These are phyloP conservation scores for Cryptosporidium andersoni DNA, from an alignment of 169 alveolate species.

Conservation along the genomic window DNA sequence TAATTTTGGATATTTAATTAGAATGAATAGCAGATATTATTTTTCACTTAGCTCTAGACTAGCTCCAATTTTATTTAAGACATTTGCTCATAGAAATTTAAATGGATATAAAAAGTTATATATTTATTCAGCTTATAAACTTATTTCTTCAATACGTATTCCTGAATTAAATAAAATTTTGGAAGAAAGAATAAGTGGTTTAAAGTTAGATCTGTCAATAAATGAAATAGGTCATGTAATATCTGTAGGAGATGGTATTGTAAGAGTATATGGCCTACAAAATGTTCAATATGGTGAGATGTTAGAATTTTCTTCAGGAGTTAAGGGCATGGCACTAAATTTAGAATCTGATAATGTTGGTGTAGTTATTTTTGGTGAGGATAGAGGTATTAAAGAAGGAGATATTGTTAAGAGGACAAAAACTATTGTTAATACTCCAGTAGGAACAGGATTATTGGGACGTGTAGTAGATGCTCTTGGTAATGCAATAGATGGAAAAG, in stretches of 20 bases:
- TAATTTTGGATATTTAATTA: no score
- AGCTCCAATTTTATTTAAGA: no score
- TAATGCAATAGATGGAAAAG: constrained; percentile 94
- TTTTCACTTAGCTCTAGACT: no score
- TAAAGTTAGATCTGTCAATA: constrained; percentile 10
- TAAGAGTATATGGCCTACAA: constrained; percentile 94
- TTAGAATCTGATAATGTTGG: constrained; percentile 97
- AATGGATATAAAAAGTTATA: no score
- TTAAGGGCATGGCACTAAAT: constrained; percentile 97
- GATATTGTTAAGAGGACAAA: constrained; percentile 93
- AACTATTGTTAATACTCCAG: constrained; percentile 95
- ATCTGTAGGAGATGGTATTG: constrained; percentile 97
- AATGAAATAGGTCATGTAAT: constrained; percentile 89
- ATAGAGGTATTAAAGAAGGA: constrained; percentile 94
- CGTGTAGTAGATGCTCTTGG: constrained; percentile 98
- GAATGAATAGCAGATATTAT: no score
- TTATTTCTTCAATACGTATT: neutral
- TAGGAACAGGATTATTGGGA: constrained; percentile 95
- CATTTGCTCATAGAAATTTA: no score
- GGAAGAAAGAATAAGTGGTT: constrained; percentile 2
- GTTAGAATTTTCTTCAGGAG: constrained; percentile 91
- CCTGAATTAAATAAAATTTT: constrained; percentile 20
- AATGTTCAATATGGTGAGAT: constrained; percentile 95
- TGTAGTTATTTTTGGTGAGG: constrained; percentile 96
- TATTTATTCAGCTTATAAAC: neutral